Evolutionary conservation across 495 filamentous ascomycete genomes (phyloP), one percentile per base, ranked within the genome.

Genomic region (Darksidea phi): DNA sequence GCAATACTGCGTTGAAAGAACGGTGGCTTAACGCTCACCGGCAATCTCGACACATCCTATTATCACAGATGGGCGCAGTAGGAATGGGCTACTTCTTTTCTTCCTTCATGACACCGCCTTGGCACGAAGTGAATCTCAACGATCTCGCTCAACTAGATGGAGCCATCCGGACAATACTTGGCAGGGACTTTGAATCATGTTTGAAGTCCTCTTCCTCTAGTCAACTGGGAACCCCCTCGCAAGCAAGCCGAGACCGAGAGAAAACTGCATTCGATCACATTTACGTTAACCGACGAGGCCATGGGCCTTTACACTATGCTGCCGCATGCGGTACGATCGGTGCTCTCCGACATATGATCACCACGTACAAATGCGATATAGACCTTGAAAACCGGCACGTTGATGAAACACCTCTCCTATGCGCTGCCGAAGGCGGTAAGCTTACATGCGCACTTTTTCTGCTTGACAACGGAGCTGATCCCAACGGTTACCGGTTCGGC

Each of bases 61-160:
- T 15, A 2, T 28, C 21, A 2, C 2, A 32, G 17, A 52, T 34
- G 21, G 49, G 49, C 2, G 49, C 23, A 5, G 49, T 52, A 3
- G 49, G 49, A 38, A 52, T 52, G 23, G 23, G 23, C 20, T 52
- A 52, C 32, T 52, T 52, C 20, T 52, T 52, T 24, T 17, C 21
- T 6, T 8, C 6, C 1, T 38, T 32, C 32, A 28, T 52, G 49
- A 52, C 49, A 5, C 12, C 12, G 13, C 15, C 25, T 15, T 52
- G 24, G 24, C 6, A 50, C 18, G 24, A 15, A 15, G 23, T 17
- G 5, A 36, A 34, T 20, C 21, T 52, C 13, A 34, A 34, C 25
- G 26, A 38, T 21, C 8, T 17, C 28, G 4, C 28, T 4, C 28
- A 32, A 10, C 28, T 32, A 10, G 28, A 32, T 10, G 10, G 10